Percentiles rank a stretch among this genome's conserved stretches.
These are phyloP conservation scores for Ambispora gerdemannii DNA, from an alignment of 192 early-diverging fungal species.

Conservation along the genomic window DNA sequence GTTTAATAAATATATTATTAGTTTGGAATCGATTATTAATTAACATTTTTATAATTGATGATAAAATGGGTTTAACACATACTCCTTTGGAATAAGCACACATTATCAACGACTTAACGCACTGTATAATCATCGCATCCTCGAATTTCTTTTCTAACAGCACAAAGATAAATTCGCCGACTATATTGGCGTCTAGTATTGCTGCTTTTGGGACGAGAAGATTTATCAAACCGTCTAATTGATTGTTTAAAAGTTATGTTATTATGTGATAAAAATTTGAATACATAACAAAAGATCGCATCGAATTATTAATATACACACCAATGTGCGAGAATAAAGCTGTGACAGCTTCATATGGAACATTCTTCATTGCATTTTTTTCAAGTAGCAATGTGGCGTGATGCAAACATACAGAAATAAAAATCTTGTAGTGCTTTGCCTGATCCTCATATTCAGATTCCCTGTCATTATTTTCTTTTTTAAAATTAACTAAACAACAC, in stretches of 20 bases:
- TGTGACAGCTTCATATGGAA: not conserved
- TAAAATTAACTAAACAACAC: not conserved
- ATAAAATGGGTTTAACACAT: not conserved
- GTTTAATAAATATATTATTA: not conserved
- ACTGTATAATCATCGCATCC: slow-evolving; percentile 41
- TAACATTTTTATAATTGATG: not conserved
- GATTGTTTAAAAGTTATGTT: too few species aligned
- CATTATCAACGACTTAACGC: slow-evolving; percentile 38
- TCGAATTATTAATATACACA: not conserved
- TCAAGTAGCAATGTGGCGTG: slow-evolving; percentile 22
- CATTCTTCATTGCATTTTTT: slow-evolving; percentile 17
- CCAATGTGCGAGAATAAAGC: slow-evolving; percentile 22
- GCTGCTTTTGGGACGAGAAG: not conserved
- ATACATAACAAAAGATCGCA: too few species aligned
- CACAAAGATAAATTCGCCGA: slow-evolving; percentile 42
- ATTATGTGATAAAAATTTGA: too few species aligned
- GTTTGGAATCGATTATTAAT: too few species aligned
- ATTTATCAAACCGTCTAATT: slow-evolving; percentile 19
- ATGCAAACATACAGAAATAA: slow-evolving; percentile 27
- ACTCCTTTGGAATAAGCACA: slow-evolving; percentile 40
- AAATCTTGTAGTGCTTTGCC: not conserved
- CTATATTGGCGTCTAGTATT: slow-evolving; percentile 33
- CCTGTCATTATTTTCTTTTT: not conserved
- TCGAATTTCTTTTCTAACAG: slow-evolving; percentile 41
- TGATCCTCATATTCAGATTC: too few species aligned